Base-by-base conservation (phyloP, 2,329 filamentous ascomycete species). In the Aciculosporium take region DNA sequence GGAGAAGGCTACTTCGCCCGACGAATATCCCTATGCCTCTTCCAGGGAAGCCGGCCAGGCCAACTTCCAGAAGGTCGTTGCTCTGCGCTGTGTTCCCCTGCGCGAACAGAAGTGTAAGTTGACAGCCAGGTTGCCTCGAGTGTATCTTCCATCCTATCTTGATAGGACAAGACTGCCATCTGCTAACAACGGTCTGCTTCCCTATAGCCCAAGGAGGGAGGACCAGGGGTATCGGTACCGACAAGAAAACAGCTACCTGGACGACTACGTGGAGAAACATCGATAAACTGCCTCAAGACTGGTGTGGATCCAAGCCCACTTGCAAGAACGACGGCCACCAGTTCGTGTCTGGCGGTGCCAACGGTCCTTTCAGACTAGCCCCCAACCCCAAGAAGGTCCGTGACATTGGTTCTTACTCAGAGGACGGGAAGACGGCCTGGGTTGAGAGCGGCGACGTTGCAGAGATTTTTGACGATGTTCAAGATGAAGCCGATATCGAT, bases 11-110 rank as follows among this genome's bases (percentile, higher is more conserved):
- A 4, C 37, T 35, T 39, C 37, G 15, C 37, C 37, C 20, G 37
- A 39, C 12, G 37, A 39, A 29, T 39, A 39, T 18, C 37, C 37
- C 18, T 39, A 39, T 39, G 37, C 27, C 12, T 31, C 37, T 21
- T 39, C 37, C 0, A 39, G 31, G 15, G 37, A 39, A 21, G 37
- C 10, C 12, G 37, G 35, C 15, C 23, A 25, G 35, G 2, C 17
- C n/a, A 18, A 25, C 35, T 37, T 37, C 21, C 8, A 4, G 4
- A 20, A 37, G 1, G 2, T 21, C 5, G 35, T 37, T 37, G n/a
- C 35, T 25, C 20, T 37, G 7, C 35, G 35, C 25, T 37, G 35
- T 28, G 35, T 37, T 12, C 35, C 35, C 15, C 0, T 2, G 7
- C 1, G 6, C 0, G 35, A 37, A n/a, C 35, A 37, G 23, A 10